A percentile compares a stretch with the other conserved stretches of the same genome.
Evolutionary conservation across 805 yeast genomes (phyloP).

Genomic region (Teunomyces pallodes): DNA sequence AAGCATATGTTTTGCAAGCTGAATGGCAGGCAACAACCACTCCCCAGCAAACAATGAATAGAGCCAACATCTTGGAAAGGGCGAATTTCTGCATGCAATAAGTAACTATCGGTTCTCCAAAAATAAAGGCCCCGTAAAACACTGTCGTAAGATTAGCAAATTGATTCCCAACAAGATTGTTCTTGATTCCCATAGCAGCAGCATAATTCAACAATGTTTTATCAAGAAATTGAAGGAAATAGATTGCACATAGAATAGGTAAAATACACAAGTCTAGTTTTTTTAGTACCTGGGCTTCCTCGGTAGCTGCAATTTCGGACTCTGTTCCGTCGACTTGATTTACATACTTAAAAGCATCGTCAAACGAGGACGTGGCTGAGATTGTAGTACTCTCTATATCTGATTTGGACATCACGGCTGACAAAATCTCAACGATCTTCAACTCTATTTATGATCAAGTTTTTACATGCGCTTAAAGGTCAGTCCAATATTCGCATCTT

Average conservation of each 20-base stretch:
- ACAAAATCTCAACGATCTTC: not conserved
- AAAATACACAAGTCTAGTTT: conserved; percentile 50
- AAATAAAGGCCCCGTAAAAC: conserved; percentile 51
- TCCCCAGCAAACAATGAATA: conserved; percentile 54
- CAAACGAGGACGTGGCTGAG: conserved; percentile 10
- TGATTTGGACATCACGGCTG: not conserved
- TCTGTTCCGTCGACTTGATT: not conserved
- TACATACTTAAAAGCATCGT: conserved; percentile 21
- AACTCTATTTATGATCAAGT: not conserved
- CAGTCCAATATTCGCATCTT: not conserved
- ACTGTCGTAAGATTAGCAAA: conserved; percentile 54
- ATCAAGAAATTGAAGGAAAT: conserved; percentile 58
- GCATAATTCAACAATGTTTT: conserved; percentile 60
- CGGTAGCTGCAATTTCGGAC: conserved; percentile 1
- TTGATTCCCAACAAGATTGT: conserved; percentile 45
- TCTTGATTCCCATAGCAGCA: conserved; percentile 61
- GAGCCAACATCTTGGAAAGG: conserved; percentile 48
- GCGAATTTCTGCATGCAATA: conserved; percentile 49
- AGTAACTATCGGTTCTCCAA: conserved; percentile 49
- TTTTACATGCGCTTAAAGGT: conserved; percentile 3
- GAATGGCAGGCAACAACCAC: conserved; percentile 45
- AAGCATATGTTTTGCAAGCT: conserved; percentile 52
- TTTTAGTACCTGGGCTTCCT: conserved; percentile 10
- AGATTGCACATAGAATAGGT: conserved; percentile 51
- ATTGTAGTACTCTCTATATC: not conserved